Percentiles rank a stretch among this genome's conserved stretches.
Evolutionary conservation across 2,329 filamentous ascomycete genomes (phyloP).

Genomic region (Stromatinia cepivora): DNA sequence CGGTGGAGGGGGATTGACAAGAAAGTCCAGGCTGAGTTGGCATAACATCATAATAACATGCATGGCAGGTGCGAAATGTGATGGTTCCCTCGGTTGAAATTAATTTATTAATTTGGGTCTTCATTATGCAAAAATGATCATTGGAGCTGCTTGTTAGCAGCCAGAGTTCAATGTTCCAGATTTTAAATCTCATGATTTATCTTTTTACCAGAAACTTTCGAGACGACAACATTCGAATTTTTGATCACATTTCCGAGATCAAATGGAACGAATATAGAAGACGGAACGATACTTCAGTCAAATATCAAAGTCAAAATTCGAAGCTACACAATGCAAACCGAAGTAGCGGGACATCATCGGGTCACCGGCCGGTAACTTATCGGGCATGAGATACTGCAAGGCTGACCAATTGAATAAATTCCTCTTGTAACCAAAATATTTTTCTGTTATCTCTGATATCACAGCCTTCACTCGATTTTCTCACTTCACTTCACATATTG

Average conservation of each 20-base stretch:
- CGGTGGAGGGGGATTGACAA: not conserved
- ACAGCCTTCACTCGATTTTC: not conserved
- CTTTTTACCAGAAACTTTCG: not conserved
- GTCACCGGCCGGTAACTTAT: not conserved
- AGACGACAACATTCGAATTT: not conserved
- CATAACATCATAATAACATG: not conserved
- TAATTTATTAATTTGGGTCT: not conserved
- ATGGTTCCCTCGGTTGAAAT: constrained; percentile 12
- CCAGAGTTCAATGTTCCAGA: not conserved
- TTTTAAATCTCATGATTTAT: not conserved
- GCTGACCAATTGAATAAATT: constrained; percentile 17
- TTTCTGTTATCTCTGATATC: constrained; percentile 12
- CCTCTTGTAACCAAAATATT: not conserved
- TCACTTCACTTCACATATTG: not conserved
- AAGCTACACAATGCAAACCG: not conserved
- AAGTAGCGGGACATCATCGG: not conserved
- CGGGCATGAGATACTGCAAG: constrained; percentile 15
- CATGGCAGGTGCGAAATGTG: not conserved
- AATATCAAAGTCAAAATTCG: not conserved
- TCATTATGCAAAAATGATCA: not conserved
- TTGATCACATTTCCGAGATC: not conserved
- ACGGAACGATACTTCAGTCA: not conserved
- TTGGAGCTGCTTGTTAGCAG: not conserved
- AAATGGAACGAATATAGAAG: not conserved
- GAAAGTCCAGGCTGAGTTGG: constrained; percentile 8